Percentiles rank a stretch among this genome's conserved stretches.
phyloP scores from a whole-genome alignment of 192 early-diverging fungal genomes.

The Linnemannia zychae region DNA sequence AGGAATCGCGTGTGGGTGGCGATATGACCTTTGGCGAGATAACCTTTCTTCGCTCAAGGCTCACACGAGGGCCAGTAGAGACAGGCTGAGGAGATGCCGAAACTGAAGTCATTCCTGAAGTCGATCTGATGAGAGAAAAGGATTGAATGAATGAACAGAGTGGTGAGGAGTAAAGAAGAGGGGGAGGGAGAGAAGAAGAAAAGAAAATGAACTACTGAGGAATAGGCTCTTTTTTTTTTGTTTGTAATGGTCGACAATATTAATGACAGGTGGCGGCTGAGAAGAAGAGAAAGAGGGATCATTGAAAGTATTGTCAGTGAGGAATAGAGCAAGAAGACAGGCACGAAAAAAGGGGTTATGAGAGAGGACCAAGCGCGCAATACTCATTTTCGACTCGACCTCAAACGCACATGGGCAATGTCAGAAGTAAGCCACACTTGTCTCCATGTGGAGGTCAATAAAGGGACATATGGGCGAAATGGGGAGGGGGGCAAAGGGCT shows the following conservation, averaged over 20 bases:
- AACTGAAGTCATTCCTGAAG: slow-evolving; percentile 23
- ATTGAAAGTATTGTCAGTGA: too few species aligned
- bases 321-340: background rate
- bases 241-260: too few species aligned
- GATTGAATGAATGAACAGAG: slow-evolving; percentile 1
- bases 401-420: too few species aligned
- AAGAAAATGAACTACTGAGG: background rate
- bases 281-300: background rate
- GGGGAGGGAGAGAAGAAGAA: background rate
- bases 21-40: background rate
- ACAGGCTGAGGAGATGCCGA: slow-evolving; percentile 25
- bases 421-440: too few species aligned
- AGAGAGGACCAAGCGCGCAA: background rate
- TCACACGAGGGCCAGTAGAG: slow-evolving; percentile 25
- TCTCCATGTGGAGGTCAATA: too few species aligned
- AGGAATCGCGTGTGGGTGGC: background rate
- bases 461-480: too few species aligned
- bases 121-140: background rate
- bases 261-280: background rate
- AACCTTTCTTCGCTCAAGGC: slow-evolving; percentile 12
- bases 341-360: background rate
- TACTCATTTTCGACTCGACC: too few species aligned
- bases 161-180: background rate
- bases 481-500: too few species aligned
- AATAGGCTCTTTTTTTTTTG: background rate